These are phyloP conservation scores for Fusarium avenaceum DNA, from an alignment of 2,329 filamentous ascomycete species.

Conservation along the genomic window DNA sequence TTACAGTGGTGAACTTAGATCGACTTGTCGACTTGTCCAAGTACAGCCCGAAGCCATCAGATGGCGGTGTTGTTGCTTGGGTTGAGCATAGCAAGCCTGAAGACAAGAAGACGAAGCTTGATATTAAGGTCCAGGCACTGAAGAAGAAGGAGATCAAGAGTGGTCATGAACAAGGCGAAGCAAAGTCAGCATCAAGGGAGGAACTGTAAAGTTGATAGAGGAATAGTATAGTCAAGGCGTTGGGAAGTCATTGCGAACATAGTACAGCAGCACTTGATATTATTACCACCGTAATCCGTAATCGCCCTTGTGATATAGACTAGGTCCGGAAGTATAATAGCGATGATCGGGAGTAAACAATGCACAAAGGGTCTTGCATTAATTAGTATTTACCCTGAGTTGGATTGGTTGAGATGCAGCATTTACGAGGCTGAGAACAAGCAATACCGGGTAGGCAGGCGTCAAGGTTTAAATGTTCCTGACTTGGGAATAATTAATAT, in stretches of 20 bases:
- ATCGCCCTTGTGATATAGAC: slow-evolving; percentile 3
- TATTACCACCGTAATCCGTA: not conserved
- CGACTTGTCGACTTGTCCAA: slow-evolving; percentile 49
- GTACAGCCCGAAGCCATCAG: slow-evolving; percentile 47
- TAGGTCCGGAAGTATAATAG: not conserved
- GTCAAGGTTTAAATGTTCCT: slow-evolving; percentile 28
- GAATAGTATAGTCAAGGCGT: too few relatives aligned
- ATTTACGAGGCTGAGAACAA: slow-evolving; percentile 8
- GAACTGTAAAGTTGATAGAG: slow-evolving; percentile 40
- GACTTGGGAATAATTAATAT: not conserved
- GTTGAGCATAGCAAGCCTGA: slow-evolving; percentile 50
- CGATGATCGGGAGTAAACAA: slow-evolving; percentile 3
- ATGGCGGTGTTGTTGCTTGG: slow-evolving; percentile 51
- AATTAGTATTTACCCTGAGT: not conserved
- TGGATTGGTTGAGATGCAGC: slow-evolving; percentile 13
- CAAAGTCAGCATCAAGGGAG: slow-evolving; percentile 39
- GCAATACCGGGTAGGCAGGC: slow-evolving; percentile 21
- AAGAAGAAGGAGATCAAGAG: slow-evolving; percentile 44
- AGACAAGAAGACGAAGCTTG: slow-evolving; percentile 53
- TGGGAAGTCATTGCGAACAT: too few relatives aligned
- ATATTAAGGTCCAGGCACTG: slow-evolving; percentile 54
- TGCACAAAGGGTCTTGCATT: slow-evolving; percentile 25
- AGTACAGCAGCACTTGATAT: too few relatives aligned
- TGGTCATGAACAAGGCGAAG: slow-evolving; percentile 16
- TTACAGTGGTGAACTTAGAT: slow-evolving; percentile 36